Conservation (phyloP, 2,329 filamentous ascomycete genomes). For the Phialophora verrucosa region DNA sequence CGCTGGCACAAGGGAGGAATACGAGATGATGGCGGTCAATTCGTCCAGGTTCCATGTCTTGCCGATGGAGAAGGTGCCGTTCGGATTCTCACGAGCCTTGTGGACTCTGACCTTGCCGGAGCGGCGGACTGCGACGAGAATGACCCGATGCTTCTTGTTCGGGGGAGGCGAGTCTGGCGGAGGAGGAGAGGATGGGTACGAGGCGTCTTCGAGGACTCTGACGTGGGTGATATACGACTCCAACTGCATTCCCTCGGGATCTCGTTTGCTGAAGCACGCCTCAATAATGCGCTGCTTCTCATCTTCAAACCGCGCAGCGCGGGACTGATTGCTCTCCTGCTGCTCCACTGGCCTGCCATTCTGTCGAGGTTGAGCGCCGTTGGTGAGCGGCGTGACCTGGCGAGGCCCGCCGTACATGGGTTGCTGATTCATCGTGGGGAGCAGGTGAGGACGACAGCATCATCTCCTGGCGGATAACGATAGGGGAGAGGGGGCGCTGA, state of each 20-base stretch:
- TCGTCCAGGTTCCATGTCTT: slow-evolving; percentile 99
- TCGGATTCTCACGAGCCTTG: slow-evolving; percentile 94
- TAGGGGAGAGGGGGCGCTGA: not conserved
- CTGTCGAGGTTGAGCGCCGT: slow-evolving; percentile 22
- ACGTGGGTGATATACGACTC: slow-evolving; percentile 99
- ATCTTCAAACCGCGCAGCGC: slow-evolving; percentile 90
- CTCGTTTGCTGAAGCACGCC: slow-evolving; percentile 90
- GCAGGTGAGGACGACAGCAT: slow-evolving; percentile 21
- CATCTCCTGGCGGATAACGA: slow-evolving; percentile 24
- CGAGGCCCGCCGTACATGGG: slow-evolving; percentile 27
- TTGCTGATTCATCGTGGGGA: slow-evolving; percentile 33
- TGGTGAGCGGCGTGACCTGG: slow-evolving; percentile 25
- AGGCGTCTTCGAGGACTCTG: slow-evolving; percentile 82
- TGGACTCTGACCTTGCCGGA: slow-evolving; percentile 93
- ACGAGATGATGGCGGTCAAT: slow-evolving; percentile 81
- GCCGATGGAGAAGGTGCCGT: slow-evolving; percentile 93
- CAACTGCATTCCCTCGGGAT: slow-evolving; percentile 78
- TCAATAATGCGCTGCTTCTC: slow-evolving; percentile 94
- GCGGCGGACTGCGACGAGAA: slow-evolving; percentile 90
- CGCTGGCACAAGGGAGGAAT: slow-evolving; percentile 64
- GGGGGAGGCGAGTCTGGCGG: slow-evolving; percentile 75
- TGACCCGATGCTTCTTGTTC: slow-evolving; percentile 85
- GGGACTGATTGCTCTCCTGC: slow-evolving; percentile 41
- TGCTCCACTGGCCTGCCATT: slow-evolving; percentile 16
- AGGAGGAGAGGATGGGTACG: slow-evolving; percentile 80